Evolutionary conservation across 2,329 filamentous ascomycete species (phyloP).

Genomic region (Xylariaceae sp.): DNA sequence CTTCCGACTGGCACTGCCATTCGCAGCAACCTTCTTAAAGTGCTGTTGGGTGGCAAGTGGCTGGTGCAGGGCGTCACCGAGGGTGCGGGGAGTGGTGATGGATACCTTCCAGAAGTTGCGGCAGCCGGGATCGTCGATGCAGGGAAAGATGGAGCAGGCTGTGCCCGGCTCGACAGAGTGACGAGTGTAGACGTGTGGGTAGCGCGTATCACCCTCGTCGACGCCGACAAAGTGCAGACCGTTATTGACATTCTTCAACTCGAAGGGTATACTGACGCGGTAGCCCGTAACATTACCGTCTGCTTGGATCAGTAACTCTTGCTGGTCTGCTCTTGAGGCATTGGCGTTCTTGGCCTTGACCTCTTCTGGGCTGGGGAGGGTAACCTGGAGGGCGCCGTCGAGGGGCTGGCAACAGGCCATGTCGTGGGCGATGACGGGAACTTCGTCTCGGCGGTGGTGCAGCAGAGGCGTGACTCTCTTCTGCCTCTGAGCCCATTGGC

Average conservation of each 20-base stretch:
- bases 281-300: conserved; percentile 42
- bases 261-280: conserved; percentile 68
- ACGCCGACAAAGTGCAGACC: conserved; percentile 90
- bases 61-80: conserved; percentile 71
- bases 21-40: conserved; percentile 20
- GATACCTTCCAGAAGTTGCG: conserved; percentile 86
- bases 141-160: conserved; percentile 86
- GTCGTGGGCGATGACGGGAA: conserved; percentile 55
- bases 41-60: conserved; percentile 41
- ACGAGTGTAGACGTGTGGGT: conserved; percentile 87
- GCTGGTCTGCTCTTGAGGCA: conserved; percentile 39
- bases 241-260: conserved; percentile 72
- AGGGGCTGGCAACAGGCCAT: conserved; percentile 54
- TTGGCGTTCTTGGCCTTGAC: conserved; percentile 29
- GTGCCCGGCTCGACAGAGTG: conserved; percentile 76
- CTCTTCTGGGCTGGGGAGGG: conserved; percentile 37
- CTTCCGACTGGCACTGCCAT: conserved; percentile 33
- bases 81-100: conserved; percentile 78
- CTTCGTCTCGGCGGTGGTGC: conserved; percentile 50
- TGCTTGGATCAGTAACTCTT: conserved; percentile 29
- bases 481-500: conserved; percentile 73
- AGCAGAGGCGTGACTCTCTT: conserved; percentile 61
- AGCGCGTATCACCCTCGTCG: conserved; percentile 74
- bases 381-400: conserved; percentile 49
- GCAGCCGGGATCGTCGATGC: conserved; percentile 79